Base-by-base conservation (phyloP, 2,329 filamentous ascomycete species). In the Fusarium torulosum region DNA sequence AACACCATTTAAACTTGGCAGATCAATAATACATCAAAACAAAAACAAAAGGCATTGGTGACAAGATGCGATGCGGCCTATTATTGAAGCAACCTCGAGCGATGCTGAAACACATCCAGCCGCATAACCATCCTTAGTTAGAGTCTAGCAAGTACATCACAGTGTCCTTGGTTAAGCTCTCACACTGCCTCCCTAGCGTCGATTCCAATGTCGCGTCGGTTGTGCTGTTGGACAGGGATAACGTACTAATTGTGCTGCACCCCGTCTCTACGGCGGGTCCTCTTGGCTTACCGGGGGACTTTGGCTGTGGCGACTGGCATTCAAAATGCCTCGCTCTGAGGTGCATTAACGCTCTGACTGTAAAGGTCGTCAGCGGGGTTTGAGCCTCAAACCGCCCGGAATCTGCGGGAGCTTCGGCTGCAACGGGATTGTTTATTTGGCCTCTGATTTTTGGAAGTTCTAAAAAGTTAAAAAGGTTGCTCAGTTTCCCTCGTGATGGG, bases 131-230 rank as follows among this genome's bases (percentile, higher is more conserved):
- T 37, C 35, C 29, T 10, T 15, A 33, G 29, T 15, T 15, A 33
- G 29, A 33, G 29, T 33, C 29, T 33, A n/a, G 17, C 29, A 27
- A 45, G 66, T 69, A 66, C 27, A 50, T 19, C 27, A 69, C 66
- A 67, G 66, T 69, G 66, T 37, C 42, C 15, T n/a, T 15, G 1
- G 35, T 27, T 46, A 37, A 43, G 11, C 58, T 56, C 57, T 53
- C 66, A 50, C 66, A 69, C 66, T 51, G 66, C 62, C 62, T 47
- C 55, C 43, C 63, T 69, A 69, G 66, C 61, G 66, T 41, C 66
- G 66, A 68, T 69, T 62, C 41, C 41, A 50, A 43, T 43, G 29
- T 35, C 42, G 45, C 47, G 61, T 60, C 49, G 50, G 61, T 60
- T 61, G 61, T 49, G 42, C 50, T 58, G 45, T 33, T 38, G 37